Evolutionary conservation across 2,329 filamentous ascomycete genomes (phyloP).

Genomic region (Neofusicoccum cordaticola): DNA sequence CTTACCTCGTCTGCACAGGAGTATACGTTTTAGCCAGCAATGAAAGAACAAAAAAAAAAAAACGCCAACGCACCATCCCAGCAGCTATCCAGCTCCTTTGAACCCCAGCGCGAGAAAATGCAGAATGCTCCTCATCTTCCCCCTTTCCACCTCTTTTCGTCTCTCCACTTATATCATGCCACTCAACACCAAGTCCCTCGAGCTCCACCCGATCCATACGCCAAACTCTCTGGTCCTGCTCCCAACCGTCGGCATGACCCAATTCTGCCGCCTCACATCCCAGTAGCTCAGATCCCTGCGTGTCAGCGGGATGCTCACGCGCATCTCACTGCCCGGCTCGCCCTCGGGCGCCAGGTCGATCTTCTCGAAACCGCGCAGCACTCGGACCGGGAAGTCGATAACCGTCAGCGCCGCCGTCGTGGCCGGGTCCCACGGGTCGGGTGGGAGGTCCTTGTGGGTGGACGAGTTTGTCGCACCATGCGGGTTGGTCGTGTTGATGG

Average conservation of each 20-base stretch:
- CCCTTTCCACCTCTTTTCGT: background rate
- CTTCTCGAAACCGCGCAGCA: constrained; percentile 46
- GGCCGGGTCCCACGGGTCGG: background rate
- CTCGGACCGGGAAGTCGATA: constrained; percentile 53
- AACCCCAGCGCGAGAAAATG: too few relatives aligned
- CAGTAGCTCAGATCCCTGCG: constrained; percentile 43
- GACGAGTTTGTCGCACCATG: background rate
- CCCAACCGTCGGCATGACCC: constrained; percentile 27
- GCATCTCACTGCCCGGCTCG: constrained; percentile 15
- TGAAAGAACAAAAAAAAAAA: too few relatives aligned
- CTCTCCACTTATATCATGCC: background rate
- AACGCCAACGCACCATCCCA: too few relatives aligned
- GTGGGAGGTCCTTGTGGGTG: background rate
- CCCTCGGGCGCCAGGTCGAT: constrained; percentile 30
- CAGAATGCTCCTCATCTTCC: too few relatives aligned
- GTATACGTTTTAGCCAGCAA: too few relatives aligned
- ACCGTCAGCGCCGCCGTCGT: background rate
- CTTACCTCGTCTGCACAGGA: too few relatives aligned
- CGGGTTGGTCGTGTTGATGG: background rate
- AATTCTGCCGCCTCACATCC: constrained; percentile 40
- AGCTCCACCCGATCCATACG: constrained; percentile 17
- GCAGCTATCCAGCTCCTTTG: too few relatives aligned
- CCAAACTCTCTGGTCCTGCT: constrained; percentile 4
- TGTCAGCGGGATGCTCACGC: constrained; percentile 38
- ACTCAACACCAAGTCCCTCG: constrained; percentile 10